Evolutionary conservation across 768 basidiomycete species (phyloP).

Genomic region (Hypsizygus marmoreus): DNA sequence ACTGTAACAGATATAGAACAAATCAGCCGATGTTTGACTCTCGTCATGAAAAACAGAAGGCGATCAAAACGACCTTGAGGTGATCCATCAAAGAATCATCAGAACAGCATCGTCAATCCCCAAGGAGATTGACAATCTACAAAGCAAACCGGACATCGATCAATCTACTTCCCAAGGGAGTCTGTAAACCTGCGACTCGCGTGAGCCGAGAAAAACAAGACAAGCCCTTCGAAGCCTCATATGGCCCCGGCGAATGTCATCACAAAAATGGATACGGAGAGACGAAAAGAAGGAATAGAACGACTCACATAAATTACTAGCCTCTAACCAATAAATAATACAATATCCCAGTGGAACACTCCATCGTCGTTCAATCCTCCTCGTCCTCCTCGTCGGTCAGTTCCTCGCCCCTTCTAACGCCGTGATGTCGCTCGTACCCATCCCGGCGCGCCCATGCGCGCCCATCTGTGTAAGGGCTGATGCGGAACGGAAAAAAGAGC

Average conservation of each 20-base stretch:
- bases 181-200: not conserved
- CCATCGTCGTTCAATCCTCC: slow-evolving; percentile 25
- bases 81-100: slow-evolving; percentile 5
- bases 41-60: too few species aligned
- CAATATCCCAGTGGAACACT: not conserved
- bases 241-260: slow-evolving; percentile 88
- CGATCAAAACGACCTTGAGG: too few species aligned
- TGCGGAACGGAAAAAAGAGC: slow-evolving; percentile 78
- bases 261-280: slow-evolving; percentile 24
- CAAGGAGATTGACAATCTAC: not conserved
- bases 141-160: slow-evolving; percentile 58
- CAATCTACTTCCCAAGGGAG: slow-evolving; percentile 53
- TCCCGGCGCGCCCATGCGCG: slow-evolving; percentile 72
- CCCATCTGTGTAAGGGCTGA: slow-evolving; percentile 85
- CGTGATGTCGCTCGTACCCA: slow-evolving; percentile 63
- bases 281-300: slow-evolving; percentile 1
- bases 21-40: too few species aligned
- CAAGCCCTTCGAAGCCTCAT: slow-evolving; percentile 60
- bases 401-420: slow-evolving; percentile 77
- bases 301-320: not conserved
- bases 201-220: not conserved
- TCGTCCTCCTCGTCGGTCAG: slow-evolving; percentile 84
- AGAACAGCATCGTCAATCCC: slow-evolving; percentile 5
- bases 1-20: too few species aligned
- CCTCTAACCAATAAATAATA: slow-evolving; percentile 2